phyloP scores from a whole-genome alignment of 352 stramenopile genomes.

The Pythium phragmitis region DNA sequence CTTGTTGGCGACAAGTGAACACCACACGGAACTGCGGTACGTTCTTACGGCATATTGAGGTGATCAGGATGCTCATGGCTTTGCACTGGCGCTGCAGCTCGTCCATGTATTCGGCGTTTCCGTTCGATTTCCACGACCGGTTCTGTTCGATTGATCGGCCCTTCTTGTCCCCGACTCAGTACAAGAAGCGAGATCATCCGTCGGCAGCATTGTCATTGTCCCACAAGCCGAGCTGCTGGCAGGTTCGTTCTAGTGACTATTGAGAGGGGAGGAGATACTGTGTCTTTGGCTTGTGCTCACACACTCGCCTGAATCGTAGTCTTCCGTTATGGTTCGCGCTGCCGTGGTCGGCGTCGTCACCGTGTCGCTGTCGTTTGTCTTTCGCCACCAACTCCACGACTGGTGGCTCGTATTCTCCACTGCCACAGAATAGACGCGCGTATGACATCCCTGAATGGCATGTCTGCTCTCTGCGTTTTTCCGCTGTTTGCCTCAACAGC shows the following conservation, averaged over 20 bases:
- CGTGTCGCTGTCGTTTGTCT: slow-evolving; percentile 22
- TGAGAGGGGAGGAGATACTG: too few species aligned
- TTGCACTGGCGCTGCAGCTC: slow-evolving; percentile 5
- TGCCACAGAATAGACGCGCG: neutral
- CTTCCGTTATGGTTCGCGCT: slow-evolving; percentile 5
- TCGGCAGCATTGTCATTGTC: neutral
- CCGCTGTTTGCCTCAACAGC: neutral
- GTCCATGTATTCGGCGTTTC: slow-evolving; percentile 29
- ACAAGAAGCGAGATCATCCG: slow-evolving; percentile 8
- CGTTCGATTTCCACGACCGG: slow-evolving; percentile 25
- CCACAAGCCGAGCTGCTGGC: neutral
- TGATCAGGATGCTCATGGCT: neutral
- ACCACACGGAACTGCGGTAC: slow-evolving; percentile 15
- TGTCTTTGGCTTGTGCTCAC: too few species aligned
- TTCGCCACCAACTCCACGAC: slow-evolving; percentile 18
- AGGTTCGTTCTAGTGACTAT: neutral
- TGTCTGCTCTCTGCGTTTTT: too few species aligned
- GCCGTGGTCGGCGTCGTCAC: slow-evolving; percentile 17
- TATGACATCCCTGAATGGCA: neutral
- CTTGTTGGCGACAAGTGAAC: slow-evolving; percentile 26
- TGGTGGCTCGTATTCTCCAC: slow-evolving; percentile 16
- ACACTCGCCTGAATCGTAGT: slow-evolving; percentile 8
- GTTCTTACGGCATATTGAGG: neutral
- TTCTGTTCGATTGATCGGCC: slow-evolving; percentile 23
- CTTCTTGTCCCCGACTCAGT: slow-evolving; percentile 23